phyloP scores from a whole-genome alignment of 306 rosid genomes.

The Oemleria cerasiformis region DNA sequence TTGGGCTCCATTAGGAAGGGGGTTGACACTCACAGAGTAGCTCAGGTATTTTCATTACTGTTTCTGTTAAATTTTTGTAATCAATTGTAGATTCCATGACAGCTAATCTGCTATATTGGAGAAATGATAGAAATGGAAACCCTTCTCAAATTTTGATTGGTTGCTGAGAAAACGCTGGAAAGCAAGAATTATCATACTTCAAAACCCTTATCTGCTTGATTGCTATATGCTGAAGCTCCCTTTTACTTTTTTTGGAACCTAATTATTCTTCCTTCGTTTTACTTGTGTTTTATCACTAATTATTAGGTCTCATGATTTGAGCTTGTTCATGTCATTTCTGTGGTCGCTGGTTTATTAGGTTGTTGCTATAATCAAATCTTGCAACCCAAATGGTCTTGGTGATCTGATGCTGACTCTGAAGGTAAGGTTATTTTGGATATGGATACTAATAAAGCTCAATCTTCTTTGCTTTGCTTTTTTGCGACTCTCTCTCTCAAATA shows the following conservation, averaged over 20 bases:
- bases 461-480: background rate
- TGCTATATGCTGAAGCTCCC: background rate
- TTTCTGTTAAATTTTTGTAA: background rate
- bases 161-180: background rate
- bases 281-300: background rate
- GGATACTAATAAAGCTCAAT: background rate
- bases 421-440: slow-evolving; percentile 36
- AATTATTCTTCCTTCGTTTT: background rate
- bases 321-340: background rate
- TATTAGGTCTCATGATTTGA: no score
- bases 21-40: slow-evolving; percentile 27
- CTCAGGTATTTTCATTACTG: slow-evolving; percentile 27
- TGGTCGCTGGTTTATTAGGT: slow-evolving; percentile 34
- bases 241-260: background rate
- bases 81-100: background rate
- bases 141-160: slow-evolving; percentile 1
- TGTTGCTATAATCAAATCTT: slow-evolving; percentile 61
- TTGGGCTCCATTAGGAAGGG: slow-evolving; percentile 54
- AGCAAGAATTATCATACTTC: no score
- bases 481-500: background rate
- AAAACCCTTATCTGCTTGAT: background rate
- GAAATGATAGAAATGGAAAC: background rate
- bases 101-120: background rate
- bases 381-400: slow-evolving; percentile 70
- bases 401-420: slow-evolving; percentile 63